Evolutionary conservation across 1,284 basidiomycete genomes (phyloP).

Genomic region (Ustilago xerochloae): DNA sequence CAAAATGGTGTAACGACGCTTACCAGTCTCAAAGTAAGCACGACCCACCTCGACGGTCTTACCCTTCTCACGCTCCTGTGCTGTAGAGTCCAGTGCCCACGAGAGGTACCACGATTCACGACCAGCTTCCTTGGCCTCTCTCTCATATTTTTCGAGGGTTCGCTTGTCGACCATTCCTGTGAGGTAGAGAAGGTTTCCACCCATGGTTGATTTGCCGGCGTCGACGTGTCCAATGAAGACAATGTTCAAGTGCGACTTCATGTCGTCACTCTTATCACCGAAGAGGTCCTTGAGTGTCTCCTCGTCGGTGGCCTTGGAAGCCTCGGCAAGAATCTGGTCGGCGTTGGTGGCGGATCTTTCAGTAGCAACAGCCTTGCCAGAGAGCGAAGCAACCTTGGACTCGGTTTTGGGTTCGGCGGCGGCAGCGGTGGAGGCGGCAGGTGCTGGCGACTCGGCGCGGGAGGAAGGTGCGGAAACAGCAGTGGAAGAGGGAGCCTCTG

Average conservation of each 20-base stretch:
- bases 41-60: slow-evolving; percentile 68
- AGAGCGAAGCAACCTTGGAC: slow-evolving; percentile 40
- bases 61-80: slow-evolving; percentile 67
- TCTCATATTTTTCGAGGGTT: slow-evolving; percentile 67
- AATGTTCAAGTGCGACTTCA: slow-evolving; percentile 67
- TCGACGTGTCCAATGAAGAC: slow-evolving; percentile 68
- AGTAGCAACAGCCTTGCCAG: slow-evolving; percentile 38
- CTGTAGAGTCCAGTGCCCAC: slow-evolving; percentile 67
- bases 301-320: slow-evolving; percentile 64
- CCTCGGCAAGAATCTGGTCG: slow-evolving; percentile 65
- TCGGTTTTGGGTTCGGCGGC: slow-evolving; percentile 40
- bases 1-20: slow-evolving; percentile 67
- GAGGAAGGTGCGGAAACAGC: slow-evolving; percentile 41
- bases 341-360: slow-evolving; percentile 62
- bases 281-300: slow-evolving; percentile 68
- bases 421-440: no score
- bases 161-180: slow-evolving; percentile 69
- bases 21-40: slow-evolving; percentile 67
- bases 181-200: slow-evolving; percentile 65
- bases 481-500: slow-evolving; percentile 33
- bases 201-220: slow-evolving; percentile 68
- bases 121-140: slow-evolving; percentile 66
- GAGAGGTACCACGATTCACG: slow-evolving; percentile 67
- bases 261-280: slow-evolving; percentile 61
- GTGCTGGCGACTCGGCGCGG: slow-evolving; percentile 49